phyloP scores from a whole-genome alignment of 2,329 filamentous ascomycete species.

The Cryphonectria carpinicola region DNA sequence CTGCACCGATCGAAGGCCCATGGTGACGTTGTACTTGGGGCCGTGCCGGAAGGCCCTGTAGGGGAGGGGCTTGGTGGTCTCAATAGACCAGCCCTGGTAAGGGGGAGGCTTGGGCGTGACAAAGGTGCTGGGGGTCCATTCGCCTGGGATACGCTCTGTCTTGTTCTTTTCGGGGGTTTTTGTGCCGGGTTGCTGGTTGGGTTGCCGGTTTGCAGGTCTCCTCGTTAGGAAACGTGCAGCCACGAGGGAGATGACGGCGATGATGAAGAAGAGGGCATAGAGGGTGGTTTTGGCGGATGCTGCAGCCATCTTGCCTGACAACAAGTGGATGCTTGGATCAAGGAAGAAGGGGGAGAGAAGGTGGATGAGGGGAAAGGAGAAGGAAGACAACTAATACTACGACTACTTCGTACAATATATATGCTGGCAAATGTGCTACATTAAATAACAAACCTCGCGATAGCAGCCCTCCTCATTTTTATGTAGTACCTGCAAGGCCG shows the following conservation, averaged over 20 bases:
- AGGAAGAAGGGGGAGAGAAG: background rate
- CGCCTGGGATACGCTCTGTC: constrained; percentile 34
- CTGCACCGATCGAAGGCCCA: constrained; percentile 73
- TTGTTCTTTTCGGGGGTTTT: constrained; percentile 2
- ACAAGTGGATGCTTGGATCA: background rate
- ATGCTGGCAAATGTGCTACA: background rate
- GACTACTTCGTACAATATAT: background rate
- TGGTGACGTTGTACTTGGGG: constrained; percentile 75
- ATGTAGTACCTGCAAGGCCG: background rate
- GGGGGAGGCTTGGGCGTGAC: constrained; percentile 61
- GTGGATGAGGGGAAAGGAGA: background rate
- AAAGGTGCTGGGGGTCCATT: constrained; percentile 64
- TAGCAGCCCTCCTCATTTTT: background rate
- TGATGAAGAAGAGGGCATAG: constrained; percentile 18
- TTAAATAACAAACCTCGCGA: background rate
- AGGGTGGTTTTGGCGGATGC: constrained; percentile 4
- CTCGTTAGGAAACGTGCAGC: constrained; percentile 14
- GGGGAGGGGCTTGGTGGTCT: constrained; percentile 71
- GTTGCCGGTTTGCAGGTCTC: background rate
- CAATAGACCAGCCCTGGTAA: constrained; percentile 71
- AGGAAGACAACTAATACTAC: background rate
- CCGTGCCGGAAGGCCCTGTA: constrained; percentile 81
- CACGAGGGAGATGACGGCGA: constrained; percentile 14
- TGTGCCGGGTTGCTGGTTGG: background rate
- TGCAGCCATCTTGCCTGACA: constrained; percentile 5